These are phyloP conservation scores for Avicennia marina DNA, from an alignment of 257 asterid genomes.

Conservation along the genomic window DNA sequence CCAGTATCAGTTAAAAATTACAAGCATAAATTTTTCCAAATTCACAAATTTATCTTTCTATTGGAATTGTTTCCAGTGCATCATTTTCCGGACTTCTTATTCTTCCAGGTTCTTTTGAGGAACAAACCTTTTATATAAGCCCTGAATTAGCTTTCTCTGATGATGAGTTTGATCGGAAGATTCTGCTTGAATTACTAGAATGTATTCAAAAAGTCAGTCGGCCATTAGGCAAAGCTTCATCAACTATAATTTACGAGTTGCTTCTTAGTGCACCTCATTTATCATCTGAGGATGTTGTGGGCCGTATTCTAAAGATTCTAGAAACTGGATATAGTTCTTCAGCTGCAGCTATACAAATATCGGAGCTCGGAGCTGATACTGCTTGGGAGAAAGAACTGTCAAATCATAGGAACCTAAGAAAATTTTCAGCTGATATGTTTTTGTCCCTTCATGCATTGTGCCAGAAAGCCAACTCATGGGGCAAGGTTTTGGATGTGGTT, in stretches of 20 bases:
- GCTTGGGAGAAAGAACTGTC: slow-evolving; percentile 74
- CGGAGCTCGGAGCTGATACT: slow-evolving; percentile 79
- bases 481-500: slow-evolving; percentile 65
- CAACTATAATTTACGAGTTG: slow-evolving; percentile 73
- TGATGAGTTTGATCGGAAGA: slow-evolving; percentile 45
- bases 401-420: slow-evolving; percentile 74
- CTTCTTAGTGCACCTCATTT: slow-evolving; percentile 48
- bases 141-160: slow-evolving; percentile 37
- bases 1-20: slow-evolving; percentile 6
- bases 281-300: slow-evolving; percentile 75
- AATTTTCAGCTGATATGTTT: slow-evolving; percentile 66
- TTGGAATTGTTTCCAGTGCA: slow-evolving; percentile 16
- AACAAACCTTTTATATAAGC: slow-evolving; percentile 26
- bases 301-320: slow-evolving; percentile 62
- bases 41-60: slow-evolving; percentile 10
- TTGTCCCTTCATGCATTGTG: slow-evolving; percentile 64
- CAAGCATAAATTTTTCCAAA: slow-evolving; percentile 16
- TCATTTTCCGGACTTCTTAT: slow-evolving; percentile 16
- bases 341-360: slow-evolving; percentile 43
- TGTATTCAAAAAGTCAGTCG: slow-evolving; percentile 71
- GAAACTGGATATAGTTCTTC: slow-evolving; percentile 73
- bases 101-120: slow-evolving; percentile 58
- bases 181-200: slow-evolving; percentile 60
- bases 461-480: slow-evolving; percentile 72
- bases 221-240: slow-evolving; percentile 84